Conservation (phyloP, 2,329 filamentous ascomycete species). For the Diaporthe caulivora region DNA sequence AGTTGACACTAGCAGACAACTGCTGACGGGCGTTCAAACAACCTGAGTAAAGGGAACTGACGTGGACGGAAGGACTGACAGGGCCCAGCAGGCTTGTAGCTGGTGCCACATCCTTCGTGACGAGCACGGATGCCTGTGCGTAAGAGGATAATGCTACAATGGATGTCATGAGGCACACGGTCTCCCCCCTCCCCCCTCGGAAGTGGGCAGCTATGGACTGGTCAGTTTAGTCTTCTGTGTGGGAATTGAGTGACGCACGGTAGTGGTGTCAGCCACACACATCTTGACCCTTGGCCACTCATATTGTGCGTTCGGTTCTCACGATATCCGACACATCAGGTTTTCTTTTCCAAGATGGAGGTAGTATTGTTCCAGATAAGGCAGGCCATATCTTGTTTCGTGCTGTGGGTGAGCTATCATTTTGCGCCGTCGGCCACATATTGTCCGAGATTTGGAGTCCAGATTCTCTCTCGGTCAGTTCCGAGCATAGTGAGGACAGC, state of each 20-base stretch:
- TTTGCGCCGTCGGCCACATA: background rate
- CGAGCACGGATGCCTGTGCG: constrained; percentile 29
- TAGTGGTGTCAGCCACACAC: constrained; percentile 26
- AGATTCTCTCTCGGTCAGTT: constrained; percentile 15
- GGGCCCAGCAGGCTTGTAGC: constrained; percentile 16
- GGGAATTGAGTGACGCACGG: constrained; percentile 26
- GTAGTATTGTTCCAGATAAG: constrained; percentile 20
- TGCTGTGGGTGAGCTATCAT: constrained; percentile 1
- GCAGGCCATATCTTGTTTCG: constrained; percentile 19
- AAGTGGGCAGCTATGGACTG: constrained; percentile 20
- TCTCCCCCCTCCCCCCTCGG: background rate
- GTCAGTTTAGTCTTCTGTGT: constrained; percentile 24
- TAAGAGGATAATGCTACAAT: constrained; percentile 15
- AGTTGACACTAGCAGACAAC: constrained; percentile 25
- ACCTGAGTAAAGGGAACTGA: background rate
- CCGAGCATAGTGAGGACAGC: background rate
- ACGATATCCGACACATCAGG: constrained; percentile 17
- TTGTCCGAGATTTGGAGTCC: constrained; percentile 2
- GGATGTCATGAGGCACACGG: constrained; percentile 20
- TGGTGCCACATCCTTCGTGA: constrained; percentile 23
- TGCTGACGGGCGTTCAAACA: constrained; percentile 21
- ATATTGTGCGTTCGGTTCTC: constrained; percentile 18
- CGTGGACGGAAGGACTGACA: constrained; percentile 1
- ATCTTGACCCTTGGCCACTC: constrained; percentile 23
- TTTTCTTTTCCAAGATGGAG: constrained; percentile 1